A percentile compares a stretch with the other conserved stretches of the same genome.
Conservation (phyloP, 306 rosid species). For the Amphicarpaea edgeworthii region DNA sequence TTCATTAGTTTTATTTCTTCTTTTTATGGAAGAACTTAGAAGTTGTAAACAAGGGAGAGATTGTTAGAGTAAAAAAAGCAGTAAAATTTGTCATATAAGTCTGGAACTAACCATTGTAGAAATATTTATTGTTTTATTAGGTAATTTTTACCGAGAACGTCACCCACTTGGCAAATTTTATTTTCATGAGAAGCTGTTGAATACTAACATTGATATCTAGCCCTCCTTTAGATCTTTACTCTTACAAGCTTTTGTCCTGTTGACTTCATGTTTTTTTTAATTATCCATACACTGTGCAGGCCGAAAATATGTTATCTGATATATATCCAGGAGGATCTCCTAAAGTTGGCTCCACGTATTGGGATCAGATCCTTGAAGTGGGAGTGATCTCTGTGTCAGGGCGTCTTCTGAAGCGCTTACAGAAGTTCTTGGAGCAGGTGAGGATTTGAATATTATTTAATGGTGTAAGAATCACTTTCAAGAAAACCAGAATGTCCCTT, state of each 20-base stretch:
- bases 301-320: conserved; percentile 90
- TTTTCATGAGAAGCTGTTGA: conserved; percentile 14
- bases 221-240: conserved; percentile 25
- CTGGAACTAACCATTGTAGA: conserved; percentile 8
- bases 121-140: background rate
- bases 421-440: conserved; percentile 94
- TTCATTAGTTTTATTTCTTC: conserved; percentile 2
- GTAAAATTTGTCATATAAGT: conserved; percentile 6
- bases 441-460: conserved; percentile 39
- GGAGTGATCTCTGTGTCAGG: conserved; percentile 82
- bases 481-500: conserved; percentile 29
- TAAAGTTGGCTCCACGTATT: conserved; percentile 79
- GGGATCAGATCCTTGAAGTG: conserved; percentile 96
- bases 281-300: conserved; percentile 60
- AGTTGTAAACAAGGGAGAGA: background rate
- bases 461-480: conserved; percentile 40
- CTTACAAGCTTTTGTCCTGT: conserved; percentile 35
- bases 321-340: conserved; percentile 97
- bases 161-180: conserved; percentile 24
- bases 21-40: background rate
- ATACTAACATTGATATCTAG: conserved; percentile 19
- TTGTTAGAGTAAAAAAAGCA: conserved; percentile 26
- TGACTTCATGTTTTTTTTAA: conserved; percentile 35
- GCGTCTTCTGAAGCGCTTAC: conserved; percentile 85
- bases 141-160: conserved; percentile 8